These are phyloP conservation scores for Lablab purpureus DNA, from an alignment of 306 rosid species.

Conservation along the genomic window DNA sequence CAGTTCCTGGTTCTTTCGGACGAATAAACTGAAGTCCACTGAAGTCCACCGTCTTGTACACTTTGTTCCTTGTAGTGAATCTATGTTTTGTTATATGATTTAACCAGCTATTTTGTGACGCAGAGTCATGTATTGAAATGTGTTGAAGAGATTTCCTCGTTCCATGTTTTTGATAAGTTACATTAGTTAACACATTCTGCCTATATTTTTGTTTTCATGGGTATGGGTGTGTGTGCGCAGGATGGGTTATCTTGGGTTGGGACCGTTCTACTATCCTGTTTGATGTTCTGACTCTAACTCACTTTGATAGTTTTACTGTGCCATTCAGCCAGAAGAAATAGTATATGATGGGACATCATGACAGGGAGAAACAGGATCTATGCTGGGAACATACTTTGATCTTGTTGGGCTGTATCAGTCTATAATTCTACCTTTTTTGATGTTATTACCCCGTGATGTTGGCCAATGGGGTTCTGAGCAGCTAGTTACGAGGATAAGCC, in stretches of 20 bases:
- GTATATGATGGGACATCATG: neutral
- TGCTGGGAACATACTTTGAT: neutral
- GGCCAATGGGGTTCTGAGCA: too few species aligned
- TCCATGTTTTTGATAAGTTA: neutral
- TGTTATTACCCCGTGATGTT: too few species aligned
- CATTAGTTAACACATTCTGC: slow-evolving; percentile 1
- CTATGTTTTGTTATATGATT: slow-evolving; percentile 24
- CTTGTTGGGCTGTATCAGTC: too few species aligned
- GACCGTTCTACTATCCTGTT: neutral
- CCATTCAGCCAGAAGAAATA: slow-evolving; percentile 8
- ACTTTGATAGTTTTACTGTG: neutral
- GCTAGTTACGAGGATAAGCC: too few species aligned
- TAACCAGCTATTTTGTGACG: slow-evolving; percentile 36
- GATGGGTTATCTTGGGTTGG: neutral
- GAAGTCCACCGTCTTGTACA: neutral
- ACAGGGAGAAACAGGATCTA: neutral
- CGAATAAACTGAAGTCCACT: slow-evolving; percentile 45
- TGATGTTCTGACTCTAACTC: neutral
- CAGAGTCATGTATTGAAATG: slow-evolving; percentile 23
- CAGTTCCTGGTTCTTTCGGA: slow-evolving; percentile 51
- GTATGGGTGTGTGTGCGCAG: neutral
- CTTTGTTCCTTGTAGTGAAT: slow-evolving; percentile 9
- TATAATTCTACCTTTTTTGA: too few species aligned
- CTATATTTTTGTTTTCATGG: neutral
- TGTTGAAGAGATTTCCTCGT: neutral